These are phyloP conservation scores for Talaromyces sp. DNA, from an alignment of 2,329 filamentous ascomycete species.

Conservation along the genomic window DNA sequence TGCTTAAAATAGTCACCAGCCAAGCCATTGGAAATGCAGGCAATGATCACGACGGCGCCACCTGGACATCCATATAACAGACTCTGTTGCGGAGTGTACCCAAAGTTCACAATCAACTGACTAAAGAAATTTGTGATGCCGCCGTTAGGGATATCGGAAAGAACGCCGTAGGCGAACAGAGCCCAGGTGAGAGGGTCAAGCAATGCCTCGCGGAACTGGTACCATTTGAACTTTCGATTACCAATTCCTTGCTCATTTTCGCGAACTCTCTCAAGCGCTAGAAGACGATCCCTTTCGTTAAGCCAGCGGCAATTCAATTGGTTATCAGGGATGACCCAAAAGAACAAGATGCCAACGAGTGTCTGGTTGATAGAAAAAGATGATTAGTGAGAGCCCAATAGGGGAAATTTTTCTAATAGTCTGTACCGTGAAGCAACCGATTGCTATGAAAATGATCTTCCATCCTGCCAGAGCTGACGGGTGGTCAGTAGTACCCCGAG, in stretches of 20 bases:
- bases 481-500: not conserved
- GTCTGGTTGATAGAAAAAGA: not conserved
- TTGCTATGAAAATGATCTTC: not conserved
- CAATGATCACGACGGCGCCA: not conserved
- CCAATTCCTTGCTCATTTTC: not conserved
- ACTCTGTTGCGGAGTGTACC: not conserved
- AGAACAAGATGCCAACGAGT: not conserved
- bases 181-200: slow-evolving; percentile 34
- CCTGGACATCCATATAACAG: not conserved
- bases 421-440: not conserved
- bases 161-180: slow-evolving; percentile 51
- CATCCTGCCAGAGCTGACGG: not conserved
- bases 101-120: slow-evolving; percentile 1
- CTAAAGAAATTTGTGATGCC: slow-evolving; percentile 5
- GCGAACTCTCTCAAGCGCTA: not conserved
- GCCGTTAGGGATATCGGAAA: slow-evolving; percentile 52
- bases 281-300: not conserved
- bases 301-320: not conserved
- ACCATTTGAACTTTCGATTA: not conserved
- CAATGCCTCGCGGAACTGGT: not conserved
- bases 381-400: too few species aligned
- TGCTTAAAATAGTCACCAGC: not conserved
- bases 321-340: not conserved
- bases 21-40: not conserved
- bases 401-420: too few species aligned